These are phyloP conservation scores for Tetrahymena thermophila DNA, from an alignment of 73 alveolate species.

Conservation along the genomic window DNA sequence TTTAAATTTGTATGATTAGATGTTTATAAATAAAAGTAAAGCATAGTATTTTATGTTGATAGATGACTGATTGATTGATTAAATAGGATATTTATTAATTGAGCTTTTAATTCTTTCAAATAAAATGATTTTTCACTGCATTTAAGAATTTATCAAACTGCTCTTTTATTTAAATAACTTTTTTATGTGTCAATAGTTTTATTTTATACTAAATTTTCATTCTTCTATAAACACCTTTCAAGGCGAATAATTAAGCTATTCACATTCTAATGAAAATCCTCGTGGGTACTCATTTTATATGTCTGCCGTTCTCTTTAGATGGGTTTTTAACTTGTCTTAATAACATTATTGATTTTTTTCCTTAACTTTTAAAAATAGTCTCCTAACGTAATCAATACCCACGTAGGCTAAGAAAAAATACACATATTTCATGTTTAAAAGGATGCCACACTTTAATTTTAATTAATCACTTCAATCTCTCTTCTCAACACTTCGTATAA, in stretches of 20 bases:
- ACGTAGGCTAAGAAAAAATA: background rate
- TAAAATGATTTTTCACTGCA: background rate
- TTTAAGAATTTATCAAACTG: too few species aligned
- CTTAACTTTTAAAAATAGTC: background rate
- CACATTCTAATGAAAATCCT: background rate
- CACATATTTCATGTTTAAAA: background rate
- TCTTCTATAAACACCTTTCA: background rate
- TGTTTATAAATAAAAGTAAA: background rate
- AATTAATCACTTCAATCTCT: background rate
- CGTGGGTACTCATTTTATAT: background rate
- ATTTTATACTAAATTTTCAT: background rate
- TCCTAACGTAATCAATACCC: background rate
- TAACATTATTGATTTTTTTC: background rate
- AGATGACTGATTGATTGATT: background rate
- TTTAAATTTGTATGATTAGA: constrained; percentile 14
- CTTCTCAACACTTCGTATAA: background rate
- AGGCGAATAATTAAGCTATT: background rate
- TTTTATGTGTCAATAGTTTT: background rate
- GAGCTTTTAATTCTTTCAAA: too few species aligned
- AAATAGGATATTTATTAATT: too few species aligned
- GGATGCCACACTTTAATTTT: background rate
- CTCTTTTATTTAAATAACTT: background rate
- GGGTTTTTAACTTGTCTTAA: too few species aligned
- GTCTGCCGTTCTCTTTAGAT: background rate
- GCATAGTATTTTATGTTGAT: background rate